Evolutionary conservation across 176 grass and related monocot species (phyloP), one percentile per base, ranked within the genome.

Genomic region (Oryza meyeriana): DNA sequence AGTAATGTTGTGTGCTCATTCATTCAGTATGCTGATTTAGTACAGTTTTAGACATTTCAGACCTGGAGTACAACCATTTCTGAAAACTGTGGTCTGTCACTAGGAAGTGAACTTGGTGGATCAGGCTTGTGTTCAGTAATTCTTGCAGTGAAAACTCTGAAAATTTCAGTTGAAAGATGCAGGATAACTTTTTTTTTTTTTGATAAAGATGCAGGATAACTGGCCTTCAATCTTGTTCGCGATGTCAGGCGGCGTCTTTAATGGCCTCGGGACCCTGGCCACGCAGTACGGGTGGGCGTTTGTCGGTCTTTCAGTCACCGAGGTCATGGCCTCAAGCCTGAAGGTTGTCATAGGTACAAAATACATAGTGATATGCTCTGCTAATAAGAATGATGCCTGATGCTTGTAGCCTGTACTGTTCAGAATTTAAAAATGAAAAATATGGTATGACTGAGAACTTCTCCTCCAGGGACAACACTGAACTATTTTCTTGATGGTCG

Each of bases 261-360:
- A 95, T 6, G 95, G 93, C 70, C 88, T 99, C 3, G 96, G 96
- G 8, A 99, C 90, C n/a, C 74, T 99, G 42, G 78, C 96, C 16
- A 99, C 96, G 18, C 96, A 99, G 79, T 99, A 99, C 55, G 89
- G 87, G 12, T 99, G 96, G 96, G 96, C 96, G 0, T 99, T 83
- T 63, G 89, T 99, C 9, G 96, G 95, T 1, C 86, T 98, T 3
- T 90, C 92, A 0, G 93, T 99, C 42, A 99, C 96, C 5, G 96
- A 99, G 77, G 89, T 99, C 72, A 99, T 99, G 75, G 90, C 86
- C 13, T 93, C 93, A 17, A 99, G 96, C 71, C 85, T 95, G 40
- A 93, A 89, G 13, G 96, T 99, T 38, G 96, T 99, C 77, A 95
- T 94, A 82, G 96, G 96, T 90, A 86, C 4, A 61, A 85, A 27